Evolutionary conservation across 192 early-diverging fungal genomes (phyloP).

Genomic region (Mortierella hygrophila): DNA sequence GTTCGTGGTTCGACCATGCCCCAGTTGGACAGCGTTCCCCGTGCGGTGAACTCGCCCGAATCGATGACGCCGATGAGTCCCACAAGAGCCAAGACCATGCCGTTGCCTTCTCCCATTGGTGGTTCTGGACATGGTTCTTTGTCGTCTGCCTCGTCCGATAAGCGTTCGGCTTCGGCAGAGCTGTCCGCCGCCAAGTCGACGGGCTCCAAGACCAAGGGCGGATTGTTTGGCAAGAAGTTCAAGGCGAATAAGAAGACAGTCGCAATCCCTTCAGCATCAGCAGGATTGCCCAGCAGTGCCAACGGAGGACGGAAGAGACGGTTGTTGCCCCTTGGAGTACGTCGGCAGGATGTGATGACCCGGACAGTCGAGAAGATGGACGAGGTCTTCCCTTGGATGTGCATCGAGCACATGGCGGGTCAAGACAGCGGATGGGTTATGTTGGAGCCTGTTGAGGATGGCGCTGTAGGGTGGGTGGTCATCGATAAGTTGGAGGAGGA

Average conservation of each 20-base stretch:
- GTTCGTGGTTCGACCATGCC: slow-evolving; percentile 16
- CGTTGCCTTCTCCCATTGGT: slow-evolving; percentile 21
- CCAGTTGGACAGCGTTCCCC: background rate
- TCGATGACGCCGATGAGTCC: background rate
- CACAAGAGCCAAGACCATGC: slow-evolving; percentile 3
- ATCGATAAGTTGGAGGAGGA: slow-evolving; percentile 44
- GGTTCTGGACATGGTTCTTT: slow-evolving; percentile 46
- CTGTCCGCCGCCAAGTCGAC: background rate
- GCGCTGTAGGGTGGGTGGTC: slow-evolving; percentile 47
- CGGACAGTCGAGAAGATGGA: slow-evolving; percentile 42
- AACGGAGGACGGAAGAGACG: slow-evolving; percentile 28
- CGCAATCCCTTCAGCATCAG: background rate
- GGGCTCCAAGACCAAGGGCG: slow-evolving; percentile 4
- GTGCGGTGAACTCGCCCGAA: slow-evolving; percentile 5
- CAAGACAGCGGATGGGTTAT: slow-evolving; percentile 52
- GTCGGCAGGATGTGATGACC: slow-evolving; percentile 53
- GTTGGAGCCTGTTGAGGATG: slow-evolving; percentile 45
- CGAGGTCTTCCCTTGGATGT: slow-evolving; percentile 57
- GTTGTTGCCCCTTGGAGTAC: slow-evolving; percentile 35
- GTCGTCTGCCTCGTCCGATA: slow-evolving; percentile 17
- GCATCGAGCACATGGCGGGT: slow-evolving; percentile 54
- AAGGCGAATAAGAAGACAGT: slow-evolving; percentile 6
- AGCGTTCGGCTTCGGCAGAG: background rate
- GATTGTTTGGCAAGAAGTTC: slow-evolving; percentile 30
- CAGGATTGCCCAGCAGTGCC: slow-evolving; percentile 1